phyloP scores from a whole-genome alignment of 129 eudicot genomes.

The Centaurea solstitialis region DNA sequence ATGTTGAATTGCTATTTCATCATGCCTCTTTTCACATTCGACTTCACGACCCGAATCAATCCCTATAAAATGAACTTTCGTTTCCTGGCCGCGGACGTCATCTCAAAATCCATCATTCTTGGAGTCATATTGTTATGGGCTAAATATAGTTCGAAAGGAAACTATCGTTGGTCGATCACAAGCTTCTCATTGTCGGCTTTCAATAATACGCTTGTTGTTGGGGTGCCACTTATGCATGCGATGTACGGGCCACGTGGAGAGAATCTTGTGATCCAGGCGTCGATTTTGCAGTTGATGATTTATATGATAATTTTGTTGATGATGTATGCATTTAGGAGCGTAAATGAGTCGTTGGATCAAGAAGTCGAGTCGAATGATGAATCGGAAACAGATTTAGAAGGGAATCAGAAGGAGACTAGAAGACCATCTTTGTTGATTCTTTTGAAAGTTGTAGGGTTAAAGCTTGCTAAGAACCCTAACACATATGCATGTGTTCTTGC shows the following conservation, averaged over 20 bases:
- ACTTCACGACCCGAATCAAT: constrained; percentile 46
- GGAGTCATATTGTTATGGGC: constrained; percentile 50
- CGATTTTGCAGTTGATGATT: constrained; percentile 44
- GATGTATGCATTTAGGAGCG: constrained; percentile 42
- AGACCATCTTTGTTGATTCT: constrained; percentile 42
- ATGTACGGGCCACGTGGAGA: constrained; percentile 55
- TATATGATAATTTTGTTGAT: constrained; percentile 49
- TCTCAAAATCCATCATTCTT: constrained; percentile 40
- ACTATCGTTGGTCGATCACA: constrained; percentile 62
- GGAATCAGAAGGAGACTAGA: not conserved
- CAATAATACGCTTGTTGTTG: constrained; percentile 58
- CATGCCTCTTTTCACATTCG: constrained; percentile 62
- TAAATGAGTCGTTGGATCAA: constrained; percentile 4
- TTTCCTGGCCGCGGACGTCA: constrained; percentile 44
- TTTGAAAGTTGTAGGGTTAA: constrained; percentile 55
- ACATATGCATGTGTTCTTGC: constrained; percentile 70
- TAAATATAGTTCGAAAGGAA: constrained; percentile 37
- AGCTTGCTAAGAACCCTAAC: constrained; percentile 69
- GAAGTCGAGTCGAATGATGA: not conserved
- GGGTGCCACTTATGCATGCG: constrained; percentile 58
- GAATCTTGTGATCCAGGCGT: constrained; percentile 49
- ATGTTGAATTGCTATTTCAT: constrained; percentile 51
- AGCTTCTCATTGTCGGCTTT: constrained; percentile 47
- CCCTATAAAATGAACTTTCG: constrained; percentile 56
- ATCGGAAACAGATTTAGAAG: constrained; percentile 31